Conservation (phyloP, 768 basidiomycete genomes). For the Phlebiopsis gigantea region DNA sequence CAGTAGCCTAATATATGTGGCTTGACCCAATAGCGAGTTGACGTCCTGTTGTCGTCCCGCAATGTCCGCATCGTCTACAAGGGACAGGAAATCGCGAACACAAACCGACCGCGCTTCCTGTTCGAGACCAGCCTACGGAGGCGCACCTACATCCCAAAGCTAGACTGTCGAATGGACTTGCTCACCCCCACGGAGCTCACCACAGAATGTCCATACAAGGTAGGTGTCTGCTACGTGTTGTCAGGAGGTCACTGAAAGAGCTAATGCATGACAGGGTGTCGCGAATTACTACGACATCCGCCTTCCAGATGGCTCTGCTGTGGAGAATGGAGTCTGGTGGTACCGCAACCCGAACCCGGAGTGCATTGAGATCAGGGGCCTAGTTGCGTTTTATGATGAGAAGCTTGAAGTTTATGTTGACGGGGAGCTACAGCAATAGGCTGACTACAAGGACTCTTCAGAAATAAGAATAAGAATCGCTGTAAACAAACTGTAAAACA, state of each 20-base stretch:
- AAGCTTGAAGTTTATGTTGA: conserved; percentile 64
- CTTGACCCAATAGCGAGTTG: conserved; percentile 42
- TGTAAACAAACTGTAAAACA: too few relatives aligned
- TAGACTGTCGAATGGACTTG: conserved; percentile 46
- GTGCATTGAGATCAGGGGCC: conserved; percentile 44
- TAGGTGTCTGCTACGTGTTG: conserved; percentile 15
- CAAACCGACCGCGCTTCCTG: conserved; percentile 46
- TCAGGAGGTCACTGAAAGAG: background rate
- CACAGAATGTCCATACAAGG: conserved; percentile 64
- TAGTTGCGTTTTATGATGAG: conserved; percentile 60
- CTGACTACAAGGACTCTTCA: background rate
- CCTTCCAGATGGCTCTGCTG: conserved; percentile 36
- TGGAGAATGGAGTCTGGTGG: conserved; percentile 58
- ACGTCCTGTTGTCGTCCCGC: conserved; percentile 54
- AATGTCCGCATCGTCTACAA: conserved; percentile 55
- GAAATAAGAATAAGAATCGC: too few relatives aligned
- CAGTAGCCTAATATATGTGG: too few relatives aligned
- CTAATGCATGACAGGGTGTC: conserved; percentile 37
- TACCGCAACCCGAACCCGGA: conserved; percentile 51
- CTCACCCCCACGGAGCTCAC: conserved; percentile 41
- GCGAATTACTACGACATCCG: conserved; percentile 54
- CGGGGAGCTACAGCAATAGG: conserved; percentile 40
- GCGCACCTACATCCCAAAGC: conserved; percentile 58
- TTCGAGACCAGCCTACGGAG: conserved; percentile 54
- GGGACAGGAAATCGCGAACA: conserved; percentile 60